Base-by-base conservation (phyloP, 441 rosid species). In the Populus tomentosa region DNA sequence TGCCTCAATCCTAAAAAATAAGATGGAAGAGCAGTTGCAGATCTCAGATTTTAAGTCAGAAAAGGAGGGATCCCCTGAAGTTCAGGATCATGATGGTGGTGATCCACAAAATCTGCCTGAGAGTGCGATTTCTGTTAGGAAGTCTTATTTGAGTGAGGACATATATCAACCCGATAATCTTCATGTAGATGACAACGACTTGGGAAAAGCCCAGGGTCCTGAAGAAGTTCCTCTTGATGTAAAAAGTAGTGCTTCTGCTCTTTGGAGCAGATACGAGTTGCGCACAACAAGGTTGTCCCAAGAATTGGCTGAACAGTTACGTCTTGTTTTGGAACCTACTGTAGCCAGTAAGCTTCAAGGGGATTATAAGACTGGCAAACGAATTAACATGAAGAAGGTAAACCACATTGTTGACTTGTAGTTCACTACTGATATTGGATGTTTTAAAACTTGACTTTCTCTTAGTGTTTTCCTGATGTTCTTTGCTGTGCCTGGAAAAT, bases 371-470 rank as follows among this genome's bases (percentile, higher is more conserved):
- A 26, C 28, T 26, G 28, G 99, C 69, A 94, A 97, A 85, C 82
- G 98, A 78, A 93, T 97, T 81, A 97, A 97, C 90, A 97, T 97
- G 98, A 97, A 93, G 84, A 97, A 90, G 94, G 97, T 92, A 78
- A 72, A 33, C 16, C 42, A 53, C 16, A 33, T 32, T 26, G 28
- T 26, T 26, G 28, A 26, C 28, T 26, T 26, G 28, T 26, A 26
- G 28, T 26, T 70, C 30, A 20, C 0, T 32, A 59, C 66, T 5
- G 21, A 18, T 50, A 14, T 42, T 67, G 10, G 68, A 10, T 20
- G 30, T 10, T 78, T 70, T 28, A 21, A 1, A 20, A 10, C 23
- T 62, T 14, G 6, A 0, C 20, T 9, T 10, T 7, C 59, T 53
- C 8, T 10, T 14, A 10, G 30, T 61, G 40, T 35, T 35, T 36